Evolutionary conservation across 73 alveolate genomes (phyloP).

Genomic region (Paramecium tetraurelia): DNA sequence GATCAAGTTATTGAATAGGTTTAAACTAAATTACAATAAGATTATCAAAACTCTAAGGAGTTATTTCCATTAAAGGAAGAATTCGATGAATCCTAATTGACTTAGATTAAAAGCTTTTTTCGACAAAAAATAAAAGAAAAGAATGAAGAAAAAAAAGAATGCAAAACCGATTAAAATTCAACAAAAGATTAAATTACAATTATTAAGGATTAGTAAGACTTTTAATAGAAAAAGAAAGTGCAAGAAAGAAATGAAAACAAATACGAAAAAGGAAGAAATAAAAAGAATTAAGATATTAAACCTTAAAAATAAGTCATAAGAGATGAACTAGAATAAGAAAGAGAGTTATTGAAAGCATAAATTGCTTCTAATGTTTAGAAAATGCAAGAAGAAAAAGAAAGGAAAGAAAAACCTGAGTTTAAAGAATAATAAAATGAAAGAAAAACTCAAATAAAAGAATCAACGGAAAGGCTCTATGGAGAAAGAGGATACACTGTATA

Average conservation of each 20-base stretch:
- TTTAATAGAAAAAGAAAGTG: background rate
- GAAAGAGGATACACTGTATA: slow-evolving; percentile 15
- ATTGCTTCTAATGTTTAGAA: background rate
- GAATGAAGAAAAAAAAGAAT: slow-evolving; percentile 27
- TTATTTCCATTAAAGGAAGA: background rate
- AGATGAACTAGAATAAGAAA: slow-evolving; percentile 34
- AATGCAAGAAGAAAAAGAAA: slow-evolving; percentile 33
- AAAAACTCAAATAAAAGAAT: slow-evolving; percentile 11
- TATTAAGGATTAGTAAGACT: background rate
- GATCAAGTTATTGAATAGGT: background rate
- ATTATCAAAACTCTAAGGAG: background rate
- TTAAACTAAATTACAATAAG: background rate
- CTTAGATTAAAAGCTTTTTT: slow-evolving; percentile 10
- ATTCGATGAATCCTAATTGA: background rate
- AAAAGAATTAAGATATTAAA: background rate
- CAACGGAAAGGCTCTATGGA: slow-evolving; percentile 43
- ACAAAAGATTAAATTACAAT: background rate
- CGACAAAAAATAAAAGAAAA: slow-evolving; percentile 12
- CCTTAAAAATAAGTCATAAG: background rate
- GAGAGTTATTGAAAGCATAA: background rate
- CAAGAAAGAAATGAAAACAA: background rate
- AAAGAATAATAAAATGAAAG: slow-evolving; percentile 35
- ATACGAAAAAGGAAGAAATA: background rate
- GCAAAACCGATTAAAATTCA: slow-evolving; percentile 4
- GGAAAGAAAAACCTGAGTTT: slow-evolving; percentile 1